phyloP scores from a whole-genome alignment of 768 basidiomycete species.

The Pleurotus citrinopileatus region DNA sequence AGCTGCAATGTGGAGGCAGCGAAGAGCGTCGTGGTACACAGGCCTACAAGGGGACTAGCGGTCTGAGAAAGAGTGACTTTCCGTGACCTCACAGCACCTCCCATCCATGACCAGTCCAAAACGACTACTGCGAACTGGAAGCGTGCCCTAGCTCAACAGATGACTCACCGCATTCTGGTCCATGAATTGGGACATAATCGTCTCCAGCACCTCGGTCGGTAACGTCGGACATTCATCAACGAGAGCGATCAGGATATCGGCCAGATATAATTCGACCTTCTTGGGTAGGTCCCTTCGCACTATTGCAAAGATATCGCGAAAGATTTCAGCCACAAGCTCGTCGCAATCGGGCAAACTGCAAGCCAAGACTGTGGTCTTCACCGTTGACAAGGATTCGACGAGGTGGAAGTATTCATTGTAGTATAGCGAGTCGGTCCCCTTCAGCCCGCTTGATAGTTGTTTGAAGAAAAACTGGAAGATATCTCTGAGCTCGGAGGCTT shows the following conservation, averaged over 20 bases:
- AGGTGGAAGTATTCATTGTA: slow-evolving; percentile 93
- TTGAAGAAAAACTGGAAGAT: slow-evolving; percentile 97
- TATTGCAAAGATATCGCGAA: slow-evolving; percentile 79
- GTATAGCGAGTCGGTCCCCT: slow-evolving; percentile 75
- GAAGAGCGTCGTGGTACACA: no score
- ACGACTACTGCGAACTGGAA: no score
- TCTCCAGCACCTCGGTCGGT: slow-evolving; percentile 77
- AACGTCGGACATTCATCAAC: slow-evolving; percentile 83
- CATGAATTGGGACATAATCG: slow-evolving; percentile 81
- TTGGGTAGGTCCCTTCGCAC: slow-evolving; percentile 69
- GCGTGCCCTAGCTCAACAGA: slow-evolving; percentile 28
- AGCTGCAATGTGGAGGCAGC: no score
- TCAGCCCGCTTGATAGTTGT: slow-evolving; percentile 75
- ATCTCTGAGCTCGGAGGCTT: slow-evolving; percentile 82
- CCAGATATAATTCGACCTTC: slow-evolving; percentile 82
- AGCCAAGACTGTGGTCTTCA: slow-evolving; percentile 92
- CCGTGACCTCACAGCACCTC: no score
- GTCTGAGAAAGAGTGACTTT: no score
- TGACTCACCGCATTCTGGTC: slow-evolving; percentile 63
- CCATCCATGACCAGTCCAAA: no score
- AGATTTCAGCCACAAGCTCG: slow-evolving; percentile 79
- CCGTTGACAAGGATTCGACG: slow-evolving; percentile 89
- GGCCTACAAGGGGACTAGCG: no score
- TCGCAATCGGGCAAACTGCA: slow-evolving; percentile 89
- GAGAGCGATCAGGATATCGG: slow-evolving; percentile 87